Conservation (phyloP, 2,329 filamentous ascomycete species). For the Aureobasidium vineae region DNA sequence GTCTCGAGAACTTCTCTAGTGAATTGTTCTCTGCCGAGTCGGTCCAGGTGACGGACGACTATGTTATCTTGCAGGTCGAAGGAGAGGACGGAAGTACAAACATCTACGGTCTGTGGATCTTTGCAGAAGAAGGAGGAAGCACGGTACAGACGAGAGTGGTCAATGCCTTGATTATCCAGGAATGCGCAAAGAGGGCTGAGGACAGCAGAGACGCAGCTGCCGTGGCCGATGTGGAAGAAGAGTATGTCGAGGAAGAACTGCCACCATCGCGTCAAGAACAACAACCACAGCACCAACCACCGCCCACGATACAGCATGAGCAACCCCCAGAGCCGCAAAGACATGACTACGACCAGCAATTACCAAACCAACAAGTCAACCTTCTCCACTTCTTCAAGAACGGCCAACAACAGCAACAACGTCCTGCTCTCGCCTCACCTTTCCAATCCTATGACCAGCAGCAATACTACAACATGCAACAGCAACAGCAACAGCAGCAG, state of each 20-base stretch:
- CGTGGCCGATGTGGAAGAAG: slow-evolving; percentile 35
- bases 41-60: slow-evolving; percentile 54
- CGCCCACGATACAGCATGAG: slow-evolving; percentile 25
- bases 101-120: slow-evolving; percentile 64
- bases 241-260: slow-evolving; percentile 28
- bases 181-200: slow-evolving; percentile 55
- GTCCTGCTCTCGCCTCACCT: slow-evolving; percentile 4
- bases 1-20: slow-evolving; percentile 49
- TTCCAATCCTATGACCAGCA: slow-evolving; percentile 18
- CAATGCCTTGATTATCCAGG: slow-evolving; percentile 55
- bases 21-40: slow-evolving; percentile 46
- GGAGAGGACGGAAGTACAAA: slow-evolving; percentile 38
- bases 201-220: slow-evolving; percentile 48
- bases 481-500: slow-evolving; percentile 14
- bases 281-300: slow-evolving; percentile 30
- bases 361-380: slow-evolving; percentile 31
- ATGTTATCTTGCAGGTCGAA: slow-evolving; percentile 57
- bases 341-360: slow-evolving; percentile 24
- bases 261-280: slow-evolving; percentile 10
- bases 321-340: slow-evolving; percentile 24
- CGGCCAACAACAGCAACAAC: slow-evolving; percentile 7
- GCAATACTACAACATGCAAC: slow-evolving; percentile 2
- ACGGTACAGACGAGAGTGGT: slow-evolving; percentile 52
- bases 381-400: slow-evolving; percentile 36
- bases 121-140: slow-evolving; percentile 56